phyloP scores from a whole-genome alignment of 176 grass and related monocot genomes.

The Poa annua region DNA sequence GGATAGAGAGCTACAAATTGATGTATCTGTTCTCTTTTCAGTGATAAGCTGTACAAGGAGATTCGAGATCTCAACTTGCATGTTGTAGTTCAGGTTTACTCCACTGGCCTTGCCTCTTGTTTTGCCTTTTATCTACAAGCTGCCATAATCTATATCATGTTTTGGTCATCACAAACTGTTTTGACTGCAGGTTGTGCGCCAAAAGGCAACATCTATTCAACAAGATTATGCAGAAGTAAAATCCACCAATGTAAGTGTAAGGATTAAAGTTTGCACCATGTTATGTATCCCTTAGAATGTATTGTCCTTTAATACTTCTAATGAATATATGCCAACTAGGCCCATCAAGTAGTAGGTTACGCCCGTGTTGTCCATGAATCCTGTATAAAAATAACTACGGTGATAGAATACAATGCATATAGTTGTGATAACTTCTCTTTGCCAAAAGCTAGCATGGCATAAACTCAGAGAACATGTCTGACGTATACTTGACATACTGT shows the following conservation, averaged over 20 bases:
- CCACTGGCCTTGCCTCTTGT: background rate
- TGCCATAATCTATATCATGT: constrained; percentile 15
- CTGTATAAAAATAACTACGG: background rate
- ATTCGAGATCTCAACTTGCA: constrained; percentile 97
- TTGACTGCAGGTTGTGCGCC: constrained; percentile 79
- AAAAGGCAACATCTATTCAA: constrained; percentile 98
- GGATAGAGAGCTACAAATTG: constrained; percentile 20
- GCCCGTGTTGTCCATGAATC: background rate
- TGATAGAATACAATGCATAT: constrained; percentile 3
- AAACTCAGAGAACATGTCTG: background rate
- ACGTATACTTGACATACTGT: constrained; percentile 10
- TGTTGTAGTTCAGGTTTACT: constrained; percentile 92
- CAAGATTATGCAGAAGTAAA: constrained; percentile 97
- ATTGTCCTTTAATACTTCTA: background rate
- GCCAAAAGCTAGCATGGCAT: constrained; percentile 9
- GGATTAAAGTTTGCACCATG: constrained; percentile 2
- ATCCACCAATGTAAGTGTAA: constrained; percentile 70
- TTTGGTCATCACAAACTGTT: constrained; percentile 34
- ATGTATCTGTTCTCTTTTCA: constrained; percentile 49
- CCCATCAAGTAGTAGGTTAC: constrained; percentile 1
- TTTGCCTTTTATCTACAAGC: constrained; percentile 6
- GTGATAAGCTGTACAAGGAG: constrained; percentile 98
- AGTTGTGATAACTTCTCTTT: background rate
- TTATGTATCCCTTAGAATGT: constrained; percentile 2
- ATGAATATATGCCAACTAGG: constrained; percentile 14